Conservation (phyloP, 1,139 yeast species). For the Groenewaldozyma sp. region DNA sequence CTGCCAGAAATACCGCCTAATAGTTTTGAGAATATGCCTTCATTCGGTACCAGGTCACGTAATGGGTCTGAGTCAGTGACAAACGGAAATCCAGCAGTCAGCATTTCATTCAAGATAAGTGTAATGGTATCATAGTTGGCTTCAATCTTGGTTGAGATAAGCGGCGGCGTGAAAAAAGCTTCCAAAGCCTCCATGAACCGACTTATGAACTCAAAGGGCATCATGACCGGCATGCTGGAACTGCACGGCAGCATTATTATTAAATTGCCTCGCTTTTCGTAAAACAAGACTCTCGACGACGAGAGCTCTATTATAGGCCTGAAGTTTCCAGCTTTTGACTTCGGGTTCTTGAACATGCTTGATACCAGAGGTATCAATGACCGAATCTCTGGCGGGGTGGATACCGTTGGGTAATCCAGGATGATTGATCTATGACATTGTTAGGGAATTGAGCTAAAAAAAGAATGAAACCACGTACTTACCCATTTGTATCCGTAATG, state of each 20-base stretch:
- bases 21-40: slow-evolving; percentile 25
- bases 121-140: slow-evolving; percentile 59
- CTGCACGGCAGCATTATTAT: slow-evolving; percentile 27
- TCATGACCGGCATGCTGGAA: slow-evolving; percentile 32
- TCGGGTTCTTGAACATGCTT: slow-evolving; percentile 14
- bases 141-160: slow-evolving; percentile 50
- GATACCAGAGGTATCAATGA: slow-evolving; percentile 31
- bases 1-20: slow-evolving; percentile 14
- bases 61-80: slow-evolving; percentile 64
- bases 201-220: slow-evolving; percentile 48
- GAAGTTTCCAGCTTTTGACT: slow-evolving; percentile 13
- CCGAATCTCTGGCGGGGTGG: slow-evolving; percentile 44
- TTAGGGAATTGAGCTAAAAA: not conserved
- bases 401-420: slow-evolving; percentile 47
- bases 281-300: slow-evolving; percentile 27
- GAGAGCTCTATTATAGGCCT: slow-evolving; percentile 22
- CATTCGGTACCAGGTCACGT: slow-evolving; percentile 59
- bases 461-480: slow-evolving; percentile 14
- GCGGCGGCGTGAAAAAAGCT: slow-evolving; percentile 51
- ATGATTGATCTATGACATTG: slow-evolving; percentile 36
- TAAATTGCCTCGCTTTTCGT: slow-evolving; percentile 25
- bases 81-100: slow-evolving; percentile 70
- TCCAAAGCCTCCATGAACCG: slow-evolving; percentile 44
- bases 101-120: slow-evolving; percentile 53
- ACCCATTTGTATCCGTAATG: slow-evolving; percentile 49